Conservation (phyloP, 2,329 filamentous ascomycete species). For the Cordyceps fumosorosea region DNA sequence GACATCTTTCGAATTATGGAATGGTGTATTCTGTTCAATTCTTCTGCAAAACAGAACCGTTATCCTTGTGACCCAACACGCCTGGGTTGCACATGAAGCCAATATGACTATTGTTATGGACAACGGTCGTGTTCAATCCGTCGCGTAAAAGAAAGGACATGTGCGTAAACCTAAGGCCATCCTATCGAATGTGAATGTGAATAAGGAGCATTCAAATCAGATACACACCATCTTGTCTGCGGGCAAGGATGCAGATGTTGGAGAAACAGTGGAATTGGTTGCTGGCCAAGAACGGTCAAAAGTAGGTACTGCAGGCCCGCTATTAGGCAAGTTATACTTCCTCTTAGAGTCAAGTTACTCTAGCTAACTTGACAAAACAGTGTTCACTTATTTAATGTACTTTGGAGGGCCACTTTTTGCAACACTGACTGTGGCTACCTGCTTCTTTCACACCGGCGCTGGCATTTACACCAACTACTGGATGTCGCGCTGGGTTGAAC, state of each 20-base stretch:
- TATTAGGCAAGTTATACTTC: constrained; percentile 1
- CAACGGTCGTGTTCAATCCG: constrained; percentile 34
- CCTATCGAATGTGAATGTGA: not conserved
- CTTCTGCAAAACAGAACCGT: constrained; percentile 48
- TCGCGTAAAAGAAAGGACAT: constrained; percentile 33
- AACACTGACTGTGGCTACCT: constrained; percentile 29
- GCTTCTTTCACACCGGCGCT: constrained; percentile 34
- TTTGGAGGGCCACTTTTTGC: constrained; percentile 41
- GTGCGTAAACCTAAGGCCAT: constrained; percentile 35
- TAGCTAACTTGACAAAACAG: constrained; percentile 29
- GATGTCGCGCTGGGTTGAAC: constrained; percentile 49
- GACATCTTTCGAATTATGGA: constrained; percentile 49
- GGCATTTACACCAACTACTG: constrained; percentile 39
- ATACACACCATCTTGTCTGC: not conserved
- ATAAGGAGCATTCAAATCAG: constrained; percentile 21
- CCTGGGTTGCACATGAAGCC: constrained; percentile 44
- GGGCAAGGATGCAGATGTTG: not conserved
- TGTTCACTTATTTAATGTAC: constrained; percentile 44
- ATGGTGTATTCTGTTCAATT: constrained; percentile 50
- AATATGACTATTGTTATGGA: constrained; percentile 40
- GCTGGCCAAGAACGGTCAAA: not conserved
- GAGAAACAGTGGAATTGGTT: not conserved
- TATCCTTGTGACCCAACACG: constrained; percentile 50
- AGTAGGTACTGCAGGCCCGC: not conserved
- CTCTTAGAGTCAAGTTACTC: not conserved